A percentile compares a stretch with the other conserved stretches of the same genome.
Evolutionary conservation across 495 filamentous ascomycete genomes (phyloP).

Genomic region (Chlorociboria aeruginascens): DNA sequence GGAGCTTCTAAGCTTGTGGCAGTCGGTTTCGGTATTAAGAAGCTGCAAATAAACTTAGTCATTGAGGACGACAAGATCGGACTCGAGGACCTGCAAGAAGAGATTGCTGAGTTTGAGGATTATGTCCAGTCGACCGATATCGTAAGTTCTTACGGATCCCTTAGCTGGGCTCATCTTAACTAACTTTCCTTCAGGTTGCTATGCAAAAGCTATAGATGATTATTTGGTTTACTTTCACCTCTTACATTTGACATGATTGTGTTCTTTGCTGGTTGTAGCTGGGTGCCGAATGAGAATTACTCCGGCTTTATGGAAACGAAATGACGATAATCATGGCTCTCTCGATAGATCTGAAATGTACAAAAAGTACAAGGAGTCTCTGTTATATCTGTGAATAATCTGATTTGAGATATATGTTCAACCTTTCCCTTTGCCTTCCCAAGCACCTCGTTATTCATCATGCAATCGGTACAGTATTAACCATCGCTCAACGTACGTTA

Average conservation of each 20-base stretch:
- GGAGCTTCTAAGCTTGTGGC: constrained; percentile 82
- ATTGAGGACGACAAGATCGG: constrained; percentile 96
- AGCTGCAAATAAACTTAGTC: constrained; percentile 97
- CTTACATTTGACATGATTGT: constrained; percentile 4
- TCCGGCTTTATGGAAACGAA: constrained; percentile 6
- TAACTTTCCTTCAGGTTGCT: constrained; percentile 38
- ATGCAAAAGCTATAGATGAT: constrained; percentile 80
- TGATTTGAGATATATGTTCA: too few relatives aligned
- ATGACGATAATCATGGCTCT: constrained; percentile 17
- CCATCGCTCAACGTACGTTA: too few relatives aligned
- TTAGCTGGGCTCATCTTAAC: neutral
- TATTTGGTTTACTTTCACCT: neutral
- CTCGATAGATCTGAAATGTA: constrained; percentile 16
- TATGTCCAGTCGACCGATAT: constrained; percentile 93
- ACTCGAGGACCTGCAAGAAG: constrained; percentile 69
- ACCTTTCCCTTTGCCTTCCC: too few relatives aligned
- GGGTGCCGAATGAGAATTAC: constrained; percentile 3
- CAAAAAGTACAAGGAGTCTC: constrained; percentile 7
- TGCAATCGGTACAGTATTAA: too few relatives aligned
- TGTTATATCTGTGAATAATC: neutral
- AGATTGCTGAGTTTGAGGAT: constrained; percentile 80
- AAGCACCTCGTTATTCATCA: too few relatives aligned
- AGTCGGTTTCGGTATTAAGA: constrained; percentile 96
- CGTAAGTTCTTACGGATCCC: constrained; percentile 32
- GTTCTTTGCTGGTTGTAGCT: constrained; percentile 6